Evolutionary conservation across 2,329 filamentous ascomycete genomes (phyloP).

Genomic region (Neofusicoccum umdonicola): DNA sequence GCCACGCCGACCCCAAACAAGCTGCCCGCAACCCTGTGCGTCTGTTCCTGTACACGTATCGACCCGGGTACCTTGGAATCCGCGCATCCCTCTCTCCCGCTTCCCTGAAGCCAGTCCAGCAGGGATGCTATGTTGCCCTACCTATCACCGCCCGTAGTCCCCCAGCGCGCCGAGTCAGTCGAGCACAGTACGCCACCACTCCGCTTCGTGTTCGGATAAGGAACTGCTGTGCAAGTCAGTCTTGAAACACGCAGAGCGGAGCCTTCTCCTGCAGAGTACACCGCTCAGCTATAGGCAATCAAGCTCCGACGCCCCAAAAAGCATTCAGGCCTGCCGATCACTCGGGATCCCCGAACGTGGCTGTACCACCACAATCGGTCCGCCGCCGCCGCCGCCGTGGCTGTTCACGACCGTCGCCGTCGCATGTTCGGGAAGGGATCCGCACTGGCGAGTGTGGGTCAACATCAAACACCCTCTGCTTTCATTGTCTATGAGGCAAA

Average conservation of each 20-base stretch:
- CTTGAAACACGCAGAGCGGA: slow-evolving; percentile 1
- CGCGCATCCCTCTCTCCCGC: neutral
- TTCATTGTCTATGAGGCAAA: neutral
- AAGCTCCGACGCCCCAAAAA: neutral
- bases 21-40: neutral
- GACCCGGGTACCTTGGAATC: too few species aligned
- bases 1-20: neutral
- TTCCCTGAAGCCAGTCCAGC: neutral
- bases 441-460: too few species aligned
- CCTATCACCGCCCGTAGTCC: neutral
- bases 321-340: neutral
- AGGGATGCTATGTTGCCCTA: too few species aligned
- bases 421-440: too few species aligned
- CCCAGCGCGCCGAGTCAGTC: neutral
- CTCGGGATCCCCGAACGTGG: neutral
- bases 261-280: neutral
- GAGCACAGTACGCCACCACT: neutral
- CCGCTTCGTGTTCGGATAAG: neutral
- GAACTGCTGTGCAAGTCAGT: neutral
- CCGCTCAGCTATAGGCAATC: slow-evolving; percentile 1
- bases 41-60: neutral
- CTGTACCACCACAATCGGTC: neutral
- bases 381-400: neutral
- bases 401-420: neutral
- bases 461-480: too few species aligned